Evolutionary conservation across 257 asterid species (phyloP), one percentile per base, ranked within the genome.

Genomic region (Solanum arcanum): DNA sequence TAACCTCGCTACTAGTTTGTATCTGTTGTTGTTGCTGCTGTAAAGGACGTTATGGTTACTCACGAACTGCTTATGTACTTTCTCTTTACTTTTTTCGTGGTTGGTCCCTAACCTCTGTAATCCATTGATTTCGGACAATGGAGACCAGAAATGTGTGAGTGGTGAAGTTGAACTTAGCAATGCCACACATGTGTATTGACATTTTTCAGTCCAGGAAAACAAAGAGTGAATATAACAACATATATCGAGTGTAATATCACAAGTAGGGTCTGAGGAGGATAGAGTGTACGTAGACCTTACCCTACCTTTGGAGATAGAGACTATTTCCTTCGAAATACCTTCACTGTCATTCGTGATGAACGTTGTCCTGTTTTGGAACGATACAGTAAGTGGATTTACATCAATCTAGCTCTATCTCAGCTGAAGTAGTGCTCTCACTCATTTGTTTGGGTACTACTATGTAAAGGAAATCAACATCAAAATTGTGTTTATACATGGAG

Each of bases 341-440:
- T 96, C 81, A 87, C 75, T 15, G 49, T 33, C 21, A 96, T 97
- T 87, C 89, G 93, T 72, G 83, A 91, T 5, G 91, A 92, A 3
- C 92, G 94, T 88, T 97, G 98, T 88, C 97, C 96, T 0, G 95
- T 90, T 37, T 88, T 96, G 31, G 86, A 77, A 44, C 89, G 5
- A 23, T 97, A 87, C 89, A 95, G 93, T 88, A 69, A 64, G 81
- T 94, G 94, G 97, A 94, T 97, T 15, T 93, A 92, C 86, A 91
- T 97, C 18, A 98, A 99, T 12, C 87, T 96, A 87, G 88, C 73
- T 21, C 88, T 96, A 94, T 93, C 2, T 92, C 99, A 12, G 49
- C 90, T 86, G 95, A 98, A 9, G 99, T 95, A 25, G 88, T 92
- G 91, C 95, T 97, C 27, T 97, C 99, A 9, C 90, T 97, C 89